phyloP scores from a whole-genome alignment of 176 grass and related monocot genomes.

The Zoysia pacifica region DNA sequence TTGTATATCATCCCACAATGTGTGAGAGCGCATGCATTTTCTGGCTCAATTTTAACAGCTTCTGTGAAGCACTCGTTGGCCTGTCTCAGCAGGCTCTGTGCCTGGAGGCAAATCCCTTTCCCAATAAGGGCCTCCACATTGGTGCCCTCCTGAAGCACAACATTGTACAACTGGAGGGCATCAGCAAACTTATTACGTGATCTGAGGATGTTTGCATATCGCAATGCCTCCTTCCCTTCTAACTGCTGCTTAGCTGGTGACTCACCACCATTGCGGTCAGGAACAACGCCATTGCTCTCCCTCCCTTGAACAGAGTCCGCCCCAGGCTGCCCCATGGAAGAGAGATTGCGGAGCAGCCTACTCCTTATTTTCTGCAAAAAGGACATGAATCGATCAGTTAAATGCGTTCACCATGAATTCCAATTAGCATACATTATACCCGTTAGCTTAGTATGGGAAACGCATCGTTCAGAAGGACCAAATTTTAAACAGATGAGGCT shows the following conservation, averaged over 20 bases:
- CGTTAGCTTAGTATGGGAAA: neutral
- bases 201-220: slow-evolving; percentile 83
- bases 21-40: slow-evolving; percentile 81
- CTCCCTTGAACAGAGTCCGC: slow-evolving; percentile 32
- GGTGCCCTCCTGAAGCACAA: slow-evolving; percentile 60
- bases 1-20: slow-evolving; percentile 96
- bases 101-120: slow-evolving; percentile 90
- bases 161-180: slow-evolving; percentile 69
- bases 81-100: slow-evolving; percentile 60
- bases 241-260: slow-evolving; percentile 30
- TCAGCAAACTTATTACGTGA: slow-evolving; percentile 87
- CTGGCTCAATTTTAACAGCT: slow-evolving; percentile 64
- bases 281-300: slow-evolving; percentile 36
- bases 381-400: neutral
- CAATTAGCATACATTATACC: neutral
- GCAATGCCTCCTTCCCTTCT: slow-evolving; percentile 55
- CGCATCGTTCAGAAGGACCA: neutral
- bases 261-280: slow-evolving; percentile 17
- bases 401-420: neutral
- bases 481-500: slow-evolving; percentile 17
- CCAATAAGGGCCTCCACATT: slow-evolving; percentile 92
- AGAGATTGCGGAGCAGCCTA: neutral
- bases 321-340: slow-evolving; percentile 43
- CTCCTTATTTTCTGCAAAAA: slow-evolving; percentile 29
- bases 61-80: slow-evolving; percentile 76